These are phyloP conservation scores for Halophytophthora batemanensis DNA, from an alignment of 352 stramenopile species.

Conservation along the genomic window DNA sequence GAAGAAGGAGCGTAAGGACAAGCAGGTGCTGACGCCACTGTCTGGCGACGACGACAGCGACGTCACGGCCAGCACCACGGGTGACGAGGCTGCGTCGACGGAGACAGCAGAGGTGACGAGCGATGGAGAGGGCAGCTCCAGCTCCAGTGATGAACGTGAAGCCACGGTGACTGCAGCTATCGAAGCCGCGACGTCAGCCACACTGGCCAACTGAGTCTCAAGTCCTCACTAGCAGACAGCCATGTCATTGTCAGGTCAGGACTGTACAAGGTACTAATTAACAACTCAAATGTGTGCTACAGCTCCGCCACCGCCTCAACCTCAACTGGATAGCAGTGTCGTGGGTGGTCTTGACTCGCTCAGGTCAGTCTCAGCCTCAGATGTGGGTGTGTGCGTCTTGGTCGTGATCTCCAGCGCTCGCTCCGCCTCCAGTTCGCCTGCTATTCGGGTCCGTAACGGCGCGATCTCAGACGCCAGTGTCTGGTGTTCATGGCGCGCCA, in stretches of 20 bases:
- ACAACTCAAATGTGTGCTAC: no score
- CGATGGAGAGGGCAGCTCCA: slow-evolving; percentile 28
- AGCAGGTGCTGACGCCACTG: slow-evolving; percentile 10
- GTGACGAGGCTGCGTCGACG: background rate
- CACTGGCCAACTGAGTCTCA: background rate
- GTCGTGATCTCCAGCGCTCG: background rate
- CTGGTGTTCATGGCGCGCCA: slow-evolving; percentile 49
- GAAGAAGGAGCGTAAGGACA: slow-evolving; percentile 28
- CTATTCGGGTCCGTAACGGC: slow-evolving; percentile 7
- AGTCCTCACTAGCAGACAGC: no score
- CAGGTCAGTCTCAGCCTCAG: no score
- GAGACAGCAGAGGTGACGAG: slow-evolving; percentile 13
- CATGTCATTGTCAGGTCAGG: no score
- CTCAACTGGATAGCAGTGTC: no score
- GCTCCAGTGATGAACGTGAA: slow-evolving; percentile 34
- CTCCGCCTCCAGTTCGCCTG: slow-evolving; percentile 16
- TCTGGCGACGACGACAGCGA: slow-evolving; percentile 25
- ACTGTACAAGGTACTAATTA: no score
- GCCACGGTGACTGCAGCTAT: slow-evolving; percentile 65
- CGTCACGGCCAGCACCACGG: slow-evolving; percentile 11
- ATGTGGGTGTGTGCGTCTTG: no score
- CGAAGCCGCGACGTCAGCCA: slow-evolving; percentile 43
- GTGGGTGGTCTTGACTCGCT: no score
- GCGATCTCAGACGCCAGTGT: slow-evolving; percentile 20
- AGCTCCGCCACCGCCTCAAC: no score